These are phyloP conservation scores for Fraxinus nigra DNA, from an alignment of 305 asterid species.

Conservation along the genomic window DNA sequence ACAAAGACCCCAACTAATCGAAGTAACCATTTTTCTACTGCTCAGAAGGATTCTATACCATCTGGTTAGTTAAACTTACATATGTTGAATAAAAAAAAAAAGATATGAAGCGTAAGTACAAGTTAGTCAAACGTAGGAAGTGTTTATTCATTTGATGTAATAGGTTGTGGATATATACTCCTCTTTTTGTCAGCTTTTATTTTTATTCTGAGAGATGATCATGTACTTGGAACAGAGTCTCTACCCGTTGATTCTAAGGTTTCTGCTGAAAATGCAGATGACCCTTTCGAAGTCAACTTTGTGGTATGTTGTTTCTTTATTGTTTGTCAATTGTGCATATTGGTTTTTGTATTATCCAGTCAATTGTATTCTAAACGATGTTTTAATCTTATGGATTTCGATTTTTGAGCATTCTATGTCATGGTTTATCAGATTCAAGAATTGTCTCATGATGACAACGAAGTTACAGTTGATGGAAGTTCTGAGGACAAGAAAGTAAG, in stretches of 20 bases:
- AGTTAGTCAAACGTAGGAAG: neutral
- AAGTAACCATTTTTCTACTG: constrained; percentile 27
- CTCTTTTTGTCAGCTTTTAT: neutral
- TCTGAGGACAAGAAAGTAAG: constrained; percentile 53
- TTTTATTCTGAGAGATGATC: constrained; percentile 3
- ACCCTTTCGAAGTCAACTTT: constrained; percentile 46
- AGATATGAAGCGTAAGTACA: neutral
- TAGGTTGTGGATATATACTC: neutral
- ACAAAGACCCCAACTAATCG: constrained; percentile 21
- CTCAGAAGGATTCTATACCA: constrained; percentile 36
- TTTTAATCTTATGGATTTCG: neutral
- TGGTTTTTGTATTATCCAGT: neutral
- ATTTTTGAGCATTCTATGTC: constrained; percentile 4
- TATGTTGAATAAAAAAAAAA: neutral
- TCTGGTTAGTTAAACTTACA: constrained; percentile 42
- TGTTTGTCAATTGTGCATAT: neutral
- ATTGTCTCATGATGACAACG: constrained; percentile 41
- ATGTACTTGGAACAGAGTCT: constrained; percentile 38
- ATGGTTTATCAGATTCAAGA: constrained; percentile 64
- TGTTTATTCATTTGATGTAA: neutral
- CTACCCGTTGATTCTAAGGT: constrained; percentile 27
- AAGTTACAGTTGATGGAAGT: constrained; percentile 35
- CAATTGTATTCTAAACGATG: neutral
- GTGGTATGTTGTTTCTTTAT: constrained; percentile 41
- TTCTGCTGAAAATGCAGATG: constrained; percentile 45